These are phyloP conservation scores for Setaria viridis DNA, from an alignment of 202 grass and related monocot genomes.

Conservation along the genomic window DNA sequence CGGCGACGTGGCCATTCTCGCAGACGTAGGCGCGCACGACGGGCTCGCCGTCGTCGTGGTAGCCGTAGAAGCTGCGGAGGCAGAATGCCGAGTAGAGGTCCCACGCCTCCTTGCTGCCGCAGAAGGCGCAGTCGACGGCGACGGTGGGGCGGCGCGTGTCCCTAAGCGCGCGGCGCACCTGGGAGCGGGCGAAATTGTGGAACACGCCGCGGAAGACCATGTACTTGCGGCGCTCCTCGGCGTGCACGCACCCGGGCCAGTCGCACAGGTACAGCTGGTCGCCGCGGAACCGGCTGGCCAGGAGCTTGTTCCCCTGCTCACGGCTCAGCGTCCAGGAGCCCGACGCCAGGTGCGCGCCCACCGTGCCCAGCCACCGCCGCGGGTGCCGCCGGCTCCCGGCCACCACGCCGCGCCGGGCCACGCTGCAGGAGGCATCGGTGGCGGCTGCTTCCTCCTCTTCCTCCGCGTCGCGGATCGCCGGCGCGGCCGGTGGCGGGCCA, in stretches of 20 bases:
- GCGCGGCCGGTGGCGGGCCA: not conserved
- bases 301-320: slow-evolving; percentile 88
- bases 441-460: not conserved
- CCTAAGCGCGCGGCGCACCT: slow-evolving; percentile 73
- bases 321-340: slow-evolving; percentile 80
- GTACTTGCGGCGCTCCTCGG: slow-evolving; percentile 88
- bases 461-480: not conserved
- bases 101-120: slow-evolving; percentile 71
- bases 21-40: slow-evolving; percentile 93
- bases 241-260: slow-evolving; percentile 90
- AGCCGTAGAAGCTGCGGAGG: slow-evolving; percentile 88
- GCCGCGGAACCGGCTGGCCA: slow-evolving; percentile 83
- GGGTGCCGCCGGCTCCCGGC: slow-evolving; percentile 35
- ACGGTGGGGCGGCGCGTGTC: slow-evolving; percentile 72
- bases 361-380: slow-evolving; percentile 60
- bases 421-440: not conserved
- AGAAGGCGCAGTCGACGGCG: slow-evolving; percentile 81
- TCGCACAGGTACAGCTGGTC: slow-evolving; percentile 94
- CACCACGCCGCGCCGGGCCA: slow-evolving; percentile 45
- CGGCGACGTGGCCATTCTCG: slow-evolving; percentile 93
- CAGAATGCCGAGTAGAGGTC: slow-evolving; percentile 94
- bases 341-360: slow-evolving; percentile 69
- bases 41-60: slow-evolving; percentile 95
- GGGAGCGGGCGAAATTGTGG: slow-evolving; percentile 75
- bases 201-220: slow-evolving; percentile 98